Evolutionary conservation across 2,329 filamentous ascomycete genomes (phyloP).

Genomic region (Alternaria arborescens): DNA sequence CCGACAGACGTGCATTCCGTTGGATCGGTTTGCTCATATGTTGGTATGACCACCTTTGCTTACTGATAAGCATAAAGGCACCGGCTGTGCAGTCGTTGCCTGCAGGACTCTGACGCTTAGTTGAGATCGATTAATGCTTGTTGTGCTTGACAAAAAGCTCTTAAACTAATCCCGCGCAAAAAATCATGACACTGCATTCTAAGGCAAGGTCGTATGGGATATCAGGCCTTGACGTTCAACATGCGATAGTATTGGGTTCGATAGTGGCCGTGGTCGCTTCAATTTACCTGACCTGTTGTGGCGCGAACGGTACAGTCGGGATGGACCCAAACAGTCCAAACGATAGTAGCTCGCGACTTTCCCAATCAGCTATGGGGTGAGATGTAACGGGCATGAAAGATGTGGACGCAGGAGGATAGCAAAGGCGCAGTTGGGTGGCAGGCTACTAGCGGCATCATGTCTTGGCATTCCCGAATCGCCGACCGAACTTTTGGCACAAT

Average conservation of each 20-base stretch:
- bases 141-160: background rate
- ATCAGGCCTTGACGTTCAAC: background rate
- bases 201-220: background rate
- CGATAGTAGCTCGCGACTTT: background rate
- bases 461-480: slow-evolving; percentile 39
- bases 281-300: background rate
- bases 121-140: background rate
- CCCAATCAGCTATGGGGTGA: background rate
- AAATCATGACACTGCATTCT: background rate
- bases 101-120: background rate
- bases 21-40: background rate
- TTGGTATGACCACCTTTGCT: background rate
- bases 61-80: background rate
- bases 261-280: background rate
- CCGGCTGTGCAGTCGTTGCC: background rate
- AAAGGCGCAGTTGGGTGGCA: background rate
- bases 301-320: background rate
- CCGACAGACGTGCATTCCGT: background rate
- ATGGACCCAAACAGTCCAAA: background rate
- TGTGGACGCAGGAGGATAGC: background rate
- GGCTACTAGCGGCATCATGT: slow-evolving; percentile 3
- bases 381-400: background rate
- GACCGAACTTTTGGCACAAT: slow-evolving; percentile 35
- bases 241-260: background rate
- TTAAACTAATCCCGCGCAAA: background rate